phyloP scores from a whole-genome alignment of 1,284 basidiomycete species.

The Sutorius eximius region DNA sequence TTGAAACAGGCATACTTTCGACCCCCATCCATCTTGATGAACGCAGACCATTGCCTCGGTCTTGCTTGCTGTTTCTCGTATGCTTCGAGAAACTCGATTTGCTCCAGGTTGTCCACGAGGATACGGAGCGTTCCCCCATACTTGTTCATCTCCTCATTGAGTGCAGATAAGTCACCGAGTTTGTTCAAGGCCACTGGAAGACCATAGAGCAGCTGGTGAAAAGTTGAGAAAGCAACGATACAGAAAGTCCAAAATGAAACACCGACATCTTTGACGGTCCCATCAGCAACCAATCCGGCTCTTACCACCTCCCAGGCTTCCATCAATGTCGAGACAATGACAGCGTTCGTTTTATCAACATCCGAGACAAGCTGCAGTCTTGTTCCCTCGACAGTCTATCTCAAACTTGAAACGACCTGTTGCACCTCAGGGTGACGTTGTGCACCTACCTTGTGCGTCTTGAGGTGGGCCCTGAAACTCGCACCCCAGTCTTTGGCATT shows the following conservation, averaged over 20 bases:
- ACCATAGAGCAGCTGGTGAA: slow-evolving; percentile 72
- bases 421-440: neutral
- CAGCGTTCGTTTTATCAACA: slow-evolving; percentile 53
- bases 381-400: slow-evolving; percentile 72
- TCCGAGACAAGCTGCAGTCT: slow-evolving; percentile 63
- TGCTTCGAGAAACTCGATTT: slow-evolving; percentile 63
- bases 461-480: slow-evolving; percentile 78
- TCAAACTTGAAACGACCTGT: slow-evolving; percentile 7
- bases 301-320: slow-evolving; percentile 76
- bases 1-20: slow-evolving; percentile 55
- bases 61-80: slow-evolving; percentile 46
- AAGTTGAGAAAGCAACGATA: slow-evolving; percentile 3
- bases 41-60: slow-evolving; percentile 65
- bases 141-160: slow-evolving; percentile 56
- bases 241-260: slow-evolving; percentile 1
- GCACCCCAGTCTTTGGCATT: slow-evolving; percentile 66
- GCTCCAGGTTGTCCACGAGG: slow-evolving; percentile 75
- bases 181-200: slow-evolving; percentile 72
- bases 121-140: slow-evolving; percentile 61
- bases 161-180: slow-evolving; percentile 63
- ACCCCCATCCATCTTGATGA: slow-evolving; percentile 81
- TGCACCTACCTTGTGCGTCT: slow-evolving; percentile 70
- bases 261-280: slow-evolving; percentile 72
- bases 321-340: slow-evolving; percentile 78
- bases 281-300: slow-evolving; percentile 69